Conservation (phyloP, 2,329 filamentous ascomycete genomes). For the Talaromyces sp. region DNA sequence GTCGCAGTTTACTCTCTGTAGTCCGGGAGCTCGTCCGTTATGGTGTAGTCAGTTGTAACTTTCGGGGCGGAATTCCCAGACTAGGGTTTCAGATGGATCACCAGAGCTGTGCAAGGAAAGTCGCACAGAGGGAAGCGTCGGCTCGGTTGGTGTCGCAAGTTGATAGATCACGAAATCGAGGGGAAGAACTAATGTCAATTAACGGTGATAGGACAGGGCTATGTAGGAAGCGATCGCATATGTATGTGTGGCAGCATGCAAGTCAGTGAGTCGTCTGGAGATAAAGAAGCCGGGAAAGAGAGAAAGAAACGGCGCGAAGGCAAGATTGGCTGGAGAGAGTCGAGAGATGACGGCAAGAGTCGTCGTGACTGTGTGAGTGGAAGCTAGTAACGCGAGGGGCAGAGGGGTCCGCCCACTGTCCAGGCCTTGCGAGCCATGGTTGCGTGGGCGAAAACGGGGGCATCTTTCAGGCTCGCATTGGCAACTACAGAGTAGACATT, state of each 20-base stretch:
- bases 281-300: background rate
- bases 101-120: background rate
- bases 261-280: background rate
- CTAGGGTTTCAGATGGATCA: constrained; percentile 12
- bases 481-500: background rate
- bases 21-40: background rate
- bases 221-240: constrained; percentile 5
- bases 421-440: constrained; percentile 9
- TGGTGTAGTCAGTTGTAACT: background rate
- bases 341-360: constrained; percentile 6
- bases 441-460: background rate
- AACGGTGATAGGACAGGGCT: background rate
- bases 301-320: background rate
- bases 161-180: background rate
- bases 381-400: constrained; percentile 11
- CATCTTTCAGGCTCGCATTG: background rate
- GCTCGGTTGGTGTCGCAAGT: background rate
- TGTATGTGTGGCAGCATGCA: background rate
- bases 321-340: background rate
- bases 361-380: background rate
- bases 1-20: background rate
- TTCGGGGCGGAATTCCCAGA: constrained; percentile 9
- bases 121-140: background rate
- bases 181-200: background rate
- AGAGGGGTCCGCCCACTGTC: constrained; percentile 8